Evolutionary conservation across 2,329 filamentous ascomycete species (phyloP).

Genomic region (Aspergillus ibericus): DNA sequence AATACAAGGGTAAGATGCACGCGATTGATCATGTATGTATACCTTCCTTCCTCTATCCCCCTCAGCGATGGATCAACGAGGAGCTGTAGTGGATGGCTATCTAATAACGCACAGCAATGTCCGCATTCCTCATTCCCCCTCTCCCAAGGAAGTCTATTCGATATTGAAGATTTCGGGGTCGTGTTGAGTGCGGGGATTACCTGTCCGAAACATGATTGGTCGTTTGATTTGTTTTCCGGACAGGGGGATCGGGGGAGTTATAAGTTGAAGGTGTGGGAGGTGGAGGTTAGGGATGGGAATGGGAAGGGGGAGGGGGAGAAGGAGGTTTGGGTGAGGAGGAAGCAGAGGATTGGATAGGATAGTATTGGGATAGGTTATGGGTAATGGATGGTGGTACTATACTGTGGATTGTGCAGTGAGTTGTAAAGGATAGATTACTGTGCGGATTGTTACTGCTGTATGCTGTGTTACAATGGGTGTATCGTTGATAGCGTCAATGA

Average conservation of each 20-base stretch:
- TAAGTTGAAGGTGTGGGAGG: conserved; percentile 63
- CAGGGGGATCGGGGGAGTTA: conserved; percentile 63
- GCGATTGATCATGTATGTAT: conserved; percentile 67
- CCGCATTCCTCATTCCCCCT: conserved; percentile 68
- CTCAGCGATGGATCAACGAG: too few relatives aligned
- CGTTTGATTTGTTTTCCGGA: conserved; percentile 67
- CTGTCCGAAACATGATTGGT: conserved; percentile 71
- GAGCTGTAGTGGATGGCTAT: background rate
- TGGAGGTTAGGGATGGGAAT: conserved; percentile 51
- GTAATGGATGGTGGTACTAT: too few relatives aligned
- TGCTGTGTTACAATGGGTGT: too few relatives aligned
- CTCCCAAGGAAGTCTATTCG: conserved; percentile 62
- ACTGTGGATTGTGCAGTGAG: too few relatives aligned
- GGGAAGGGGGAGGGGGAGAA: conserved; percentile 18
- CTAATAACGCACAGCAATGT: conserved; percentile 53
- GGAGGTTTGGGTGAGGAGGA: conserved; percentile 38
- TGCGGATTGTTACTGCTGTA: too few relatives aligned
- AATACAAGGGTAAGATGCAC: conserved; percentile 63
- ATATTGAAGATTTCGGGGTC: conserved; percentile 70
- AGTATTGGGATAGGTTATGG: background rate
- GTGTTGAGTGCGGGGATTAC: conserved; percentile 54
- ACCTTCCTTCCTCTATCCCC: too few relatives aligned
- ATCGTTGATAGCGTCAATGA: too few relatives aligned
- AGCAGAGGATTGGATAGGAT: conserved; percentile 33
- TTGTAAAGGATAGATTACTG: too few relatives aligned